Base-by-base conservation (phyloP, 768 basidiomycete species). In the Glaciozyma antarctica region DNA sequence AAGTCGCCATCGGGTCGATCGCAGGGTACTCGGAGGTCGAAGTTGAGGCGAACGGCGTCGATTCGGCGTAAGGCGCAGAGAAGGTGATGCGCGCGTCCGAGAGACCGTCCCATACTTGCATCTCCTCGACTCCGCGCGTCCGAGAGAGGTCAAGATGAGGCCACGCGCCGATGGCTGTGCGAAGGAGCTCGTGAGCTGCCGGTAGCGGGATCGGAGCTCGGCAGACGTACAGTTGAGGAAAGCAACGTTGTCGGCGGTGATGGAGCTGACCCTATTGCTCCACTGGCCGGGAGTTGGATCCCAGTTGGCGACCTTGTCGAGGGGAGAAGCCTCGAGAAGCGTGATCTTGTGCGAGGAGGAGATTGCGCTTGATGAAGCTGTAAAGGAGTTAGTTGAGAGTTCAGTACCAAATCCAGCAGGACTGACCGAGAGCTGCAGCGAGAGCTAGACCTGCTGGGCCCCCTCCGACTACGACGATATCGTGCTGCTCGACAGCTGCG, bases 381-480 rank as follows among this genome's bases (percentile, higher is more conserved):
- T 5, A 22, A 15, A 13, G 28, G 8, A 7, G 58, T 58, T 17
- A 58, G 58, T 44, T 45, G 44, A 17, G 19, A 28, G 12, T 26
- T 26, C 19, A 1, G 16, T 7, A 51, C 41, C 12, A 16, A 34
- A 0, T 32, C 6, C 17, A 5, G 45, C 16, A 15, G n/a, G n/a
- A n/a, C 54, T 38, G 74, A 94, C 93, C 82, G 10, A 99, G 80
- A 43, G 90, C 89, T 73, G 84, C 85, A 5, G 91, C 92, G 44
- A 99, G 78, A 17, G 92, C 88, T 48, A 99, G 81, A 5, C 95
- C 95, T 6, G 84, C 89, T 30, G 90, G 92, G 2, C 93, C 94
- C 32, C 90, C 95, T 22, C 95, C 94, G 30, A 98, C 89, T 71
- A 98, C 88, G 26, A 94, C 88, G 43, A 98, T 81, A 75, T 98